Evolutionary conservation across 1,284 basidiomycete species (phyloP), one percentile per base, ranked within the genome.

Genomic region (Tausonia pullulans): DNA sequence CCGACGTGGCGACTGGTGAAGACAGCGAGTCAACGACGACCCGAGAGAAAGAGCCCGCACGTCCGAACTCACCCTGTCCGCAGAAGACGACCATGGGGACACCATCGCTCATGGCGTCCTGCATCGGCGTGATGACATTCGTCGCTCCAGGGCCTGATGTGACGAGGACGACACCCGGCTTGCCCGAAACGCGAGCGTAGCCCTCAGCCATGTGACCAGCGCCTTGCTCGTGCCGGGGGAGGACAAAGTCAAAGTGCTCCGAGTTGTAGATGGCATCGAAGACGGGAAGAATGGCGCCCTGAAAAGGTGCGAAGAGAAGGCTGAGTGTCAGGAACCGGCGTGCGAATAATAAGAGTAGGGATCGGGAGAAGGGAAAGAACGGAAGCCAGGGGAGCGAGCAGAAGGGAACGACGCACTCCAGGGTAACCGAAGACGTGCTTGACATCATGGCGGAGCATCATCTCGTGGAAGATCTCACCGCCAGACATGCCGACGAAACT

Each of bases 211-310:
- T 98, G 78, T 98, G 95, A 0, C 95, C 95, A 4, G 94, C 95
- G 62, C 95, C 95, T 74, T 98, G 95, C 75, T 98, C 96, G 72
- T 98, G 93, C 58, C 95, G 83, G 14, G 95, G 96, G 9, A 98
- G 84, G 69, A 98, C 83, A 73, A 98, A 98, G 69, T 97, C 86
- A 72, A 98, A 98, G 76, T 97, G 86, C 14, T 86, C 83, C 9
- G 93, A 97, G 78, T 97, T 88, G 82, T 98, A 88, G 77, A 98
- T 98, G 73, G 96, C 95, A 76, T 98, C 95, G 77, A 98, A 98
- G 52, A 98, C 95, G 70, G 95, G 96, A 16, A 98, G 85, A 74
- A 98, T 98, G 59, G 95, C 95, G 68, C 94, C 93, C 67, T 68
- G 43, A 2, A 59, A 46, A 50, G 2, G 27, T 27, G 27, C 27